A percentile compares a stretch with the other conserved stretches of the same genome.
phyloP scores from a whole-genome alignment of 1,284 basidiomycete species.

The Puccinia novopanici region DNA sequence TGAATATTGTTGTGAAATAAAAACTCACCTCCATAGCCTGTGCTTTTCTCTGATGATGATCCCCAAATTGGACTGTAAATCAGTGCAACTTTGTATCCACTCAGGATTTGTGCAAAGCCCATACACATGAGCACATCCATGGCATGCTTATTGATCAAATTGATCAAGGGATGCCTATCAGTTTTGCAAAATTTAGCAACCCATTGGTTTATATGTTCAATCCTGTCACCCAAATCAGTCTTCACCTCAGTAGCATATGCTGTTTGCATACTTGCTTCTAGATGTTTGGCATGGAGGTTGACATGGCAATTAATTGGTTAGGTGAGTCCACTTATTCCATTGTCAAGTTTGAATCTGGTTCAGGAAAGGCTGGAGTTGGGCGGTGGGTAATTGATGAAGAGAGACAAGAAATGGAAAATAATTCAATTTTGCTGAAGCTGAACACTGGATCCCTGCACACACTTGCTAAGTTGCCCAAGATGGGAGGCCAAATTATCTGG shows the following conservation, averaged over 20 bases:
- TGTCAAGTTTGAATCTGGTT: neutral
- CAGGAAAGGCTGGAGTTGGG: too few species aligned
- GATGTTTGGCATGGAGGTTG: neutral
- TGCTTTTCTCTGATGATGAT: neutral
- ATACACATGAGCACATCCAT: neutral
- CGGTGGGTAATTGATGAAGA: too few species aligned
- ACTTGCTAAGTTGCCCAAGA: too few species aligned
- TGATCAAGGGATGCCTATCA: neutral
- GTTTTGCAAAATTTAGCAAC: neutral
- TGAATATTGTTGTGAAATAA: too few species aligned
- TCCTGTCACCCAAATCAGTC: neutral
- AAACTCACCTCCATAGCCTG: neutral
- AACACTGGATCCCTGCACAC: too few species aligned
- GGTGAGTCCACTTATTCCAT: neutral
- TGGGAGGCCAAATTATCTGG: too few species aligned
- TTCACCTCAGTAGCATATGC: conserved; percentile 1
- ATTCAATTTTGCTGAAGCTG: too few species aligned
- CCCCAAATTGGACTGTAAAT: neutral
- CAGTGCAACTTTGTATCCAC: neutral
- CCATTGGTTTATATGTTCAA: neutral
- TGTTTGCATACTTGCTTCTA: neutral
- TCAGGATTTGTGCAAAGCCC: too few species aligned
- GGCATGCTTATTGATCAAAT: neutral
- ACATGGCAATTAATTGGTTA: too few species aligned
- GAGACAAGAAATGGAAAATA: too few species aligned